Evolutionary conservation across 2,329 filamentous ascomycete species (phyloP).

Genomic region (Penicillium sclerotigenum): DNA sequence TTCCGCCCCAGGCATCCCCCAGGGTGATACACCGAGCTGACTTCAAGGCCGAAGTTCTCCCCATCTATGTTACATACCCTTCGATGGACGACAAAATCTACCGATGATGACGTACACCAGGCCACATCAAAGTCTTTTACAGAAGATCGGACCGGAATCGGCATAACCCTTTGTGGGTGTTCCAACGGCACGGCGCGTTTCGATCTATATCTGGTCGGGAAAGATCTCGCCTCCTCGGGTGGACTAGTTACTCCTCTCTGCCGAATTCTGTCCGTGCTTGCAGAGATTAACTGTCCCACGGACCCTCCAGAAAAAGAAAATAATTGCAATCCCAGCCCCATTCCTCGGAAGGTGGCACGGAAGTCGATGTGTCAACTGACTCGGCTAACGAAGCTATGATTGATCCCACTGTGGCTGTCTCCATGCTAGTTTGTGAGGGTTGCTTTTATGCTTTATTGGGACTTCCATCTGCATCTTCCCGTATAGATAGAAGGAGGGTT

Average conservation of each 20-base stretch:
- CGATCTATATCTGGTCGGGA: background rate
- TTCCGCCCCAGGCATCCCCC: background rate
- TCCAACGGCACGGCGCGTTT: background rate
- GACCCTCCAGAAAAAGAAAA: background rate
- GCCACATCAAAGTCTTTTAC: background rate
- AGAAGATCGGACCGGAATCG: background rate
- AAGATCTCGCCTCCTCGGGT: background rate
- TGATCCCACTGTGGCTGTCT: background rate
- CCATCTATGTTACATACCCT: background rate
- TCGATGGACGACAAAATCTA: background rate
- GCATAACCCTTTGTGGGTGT: background rate
- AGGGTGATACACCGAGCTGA: background rate
- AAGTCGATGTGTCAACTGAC: background rate
- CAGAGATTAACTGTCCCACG: background rate
- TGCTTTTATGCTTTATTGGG: background rate
- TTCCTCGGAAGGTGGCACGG: background rate
- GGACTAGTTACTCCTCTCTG: background rate
- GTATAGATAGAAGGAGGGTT: background rate
- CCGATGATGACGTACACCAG: background rate
- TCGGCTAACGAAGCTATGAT: background rate
- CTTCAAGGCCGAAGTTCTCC: background rate
- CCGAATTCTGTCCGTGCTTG: background rate
- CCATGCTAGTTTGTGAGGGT: background rate
- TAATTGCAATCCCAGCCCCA: background rate
- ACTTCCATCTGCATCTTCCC: background rate